Base-by-base conservation (phyloP, 2,329 filamentous ascomycete genomes). In the Phyllosticta citrichinensis region DNA sequence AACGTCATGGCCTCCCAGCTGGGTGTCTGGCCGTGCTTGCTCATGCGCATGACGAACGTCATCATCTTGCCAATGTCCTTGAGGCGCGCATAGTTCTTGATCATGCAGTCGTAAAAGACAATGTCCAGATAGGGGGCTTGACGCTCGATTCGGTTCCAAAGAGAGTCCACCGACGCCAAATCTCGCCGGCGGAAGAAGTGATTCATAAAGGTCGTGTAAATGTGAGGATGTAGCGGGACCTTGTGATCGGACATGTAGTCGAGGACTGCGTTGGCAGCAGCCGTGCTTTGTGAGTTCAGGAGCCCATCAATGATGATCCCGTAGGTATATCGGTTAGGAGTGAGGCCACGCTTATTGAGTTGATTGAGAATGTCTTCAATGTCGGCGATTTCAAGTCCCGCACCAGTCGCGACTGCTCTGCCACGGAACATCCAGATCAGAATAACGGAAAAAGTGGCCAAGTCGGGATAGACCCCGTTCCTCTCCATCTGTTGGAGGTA, bases 201-300 rank as follows among this genome's bases (percentile, higher is more conserved):
- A 54, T 86, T 82, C 54, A 88, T 76, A 20, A 94, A 80, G 67
- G 87, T 88, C 24, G 88, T 92, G 75, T 88, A 88, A 68, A 91
- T 88, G 66, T 90, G 81, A 1, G 83, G 73, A 3, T 82, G 82
- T 2, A 84, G 79, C 55, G 79, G 70, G 52, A 87, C 68, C 20
- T 80, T 80, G 24, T 77, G 74, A 5, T 68, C 66, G 57, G 75
- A 74, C 80, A 94, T 87, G 70, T 87, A 82, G 1, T 76, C 73
- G 52, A 91, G 78, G 8, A 93, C 79, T 1, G 79, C 79, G 53
- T 81, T 79, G 14, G 88, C 80, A 60, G 84, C 82, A 1, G 76
- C 63, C 65, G 81, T 81, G 27, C 70, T 65, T 60, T 76, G 72
- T 52, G 65, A 71, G 67, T 74, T 79, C 64, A 89, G 76, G 11